These are phyloP conservation scores for Alternaria consortialis DNA, from an alignment of 2,329 filamentous ascomycete genomes.

Conservation along the genomic window DNA sequence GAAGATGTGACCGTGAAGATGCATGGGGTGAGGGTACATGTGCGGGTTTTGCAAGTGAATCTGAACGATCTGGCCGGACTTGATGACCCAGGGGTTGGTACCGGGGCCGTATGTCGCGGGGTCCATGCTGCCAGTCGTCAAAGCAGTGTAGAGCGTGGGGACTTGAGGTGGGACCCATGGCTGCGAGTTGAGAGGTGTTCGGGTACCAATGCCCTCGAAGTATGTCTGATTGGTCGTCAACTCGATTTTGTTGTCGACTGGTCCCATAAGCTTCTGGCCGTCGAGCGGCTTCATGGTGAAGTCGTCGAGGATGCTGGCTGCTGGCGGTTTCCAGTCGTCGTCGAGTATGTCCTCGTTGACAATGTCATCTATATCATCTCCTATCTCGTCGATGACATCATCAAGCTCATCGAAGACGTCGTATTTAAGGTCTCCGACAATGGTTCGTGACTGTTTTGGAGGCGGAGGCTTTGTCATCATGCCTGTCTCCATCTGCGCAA, in stretches of 20 bases:
- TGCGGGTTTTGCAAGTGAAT: constrained; percentile 48
- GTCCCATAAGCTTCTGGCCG: constrained; percentile 64
- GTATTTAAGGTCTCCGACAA: constrained; percentile 28
- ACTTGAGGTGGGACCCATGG: constrained; percentile 78
- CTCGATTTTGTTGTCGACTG: constrained; percentile 69
- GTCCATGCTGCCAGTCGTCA: constrained; percentile 64
- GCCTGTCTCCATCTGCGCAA: constrained; percentile 59
- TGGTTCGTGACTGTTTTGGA: constrained; percentile 15
- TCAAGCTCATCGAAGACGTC: constrained; percentile 13
- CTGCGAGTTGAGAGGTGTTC: constrained; percentile 64
- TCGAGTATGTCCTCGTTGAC: constrained; percentile 57
- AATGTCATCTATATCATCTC: constrained; percentile 66
- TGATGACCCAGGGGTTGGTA: constrained; percentile 45
- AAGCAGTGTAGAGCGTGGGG: constrained; percentile 77
- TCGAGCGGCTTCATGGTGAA: constrained; percentile 74
- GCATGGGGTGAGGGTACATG: constrained; percentile 47
- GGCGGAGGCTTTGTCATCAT: constrained; percentile 57
- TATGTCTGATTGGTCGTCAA: constrained; percentile 68
- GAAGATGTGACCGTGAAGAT: constrained; percentile 63
- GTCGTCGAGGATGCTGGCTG: constrained; percentile 70
- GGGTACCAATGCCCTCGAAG: constrained; percentile 65
- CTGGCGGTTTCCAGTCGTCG: constrained; percentile 62
- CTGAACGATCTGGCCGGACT: constrained; percentile 50
- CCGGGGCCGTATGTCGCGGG: constrained; percentile 45
- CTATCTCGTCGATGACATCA: background rate